A percentile compares a stretch with the other conserved stretches of the same genome.
These are phyloP conservation scores for Gloeopeniophorella convolvens DNA, from an alignment of 768 basidiomycete genomes.

Conservation along the genomic window DNA sequence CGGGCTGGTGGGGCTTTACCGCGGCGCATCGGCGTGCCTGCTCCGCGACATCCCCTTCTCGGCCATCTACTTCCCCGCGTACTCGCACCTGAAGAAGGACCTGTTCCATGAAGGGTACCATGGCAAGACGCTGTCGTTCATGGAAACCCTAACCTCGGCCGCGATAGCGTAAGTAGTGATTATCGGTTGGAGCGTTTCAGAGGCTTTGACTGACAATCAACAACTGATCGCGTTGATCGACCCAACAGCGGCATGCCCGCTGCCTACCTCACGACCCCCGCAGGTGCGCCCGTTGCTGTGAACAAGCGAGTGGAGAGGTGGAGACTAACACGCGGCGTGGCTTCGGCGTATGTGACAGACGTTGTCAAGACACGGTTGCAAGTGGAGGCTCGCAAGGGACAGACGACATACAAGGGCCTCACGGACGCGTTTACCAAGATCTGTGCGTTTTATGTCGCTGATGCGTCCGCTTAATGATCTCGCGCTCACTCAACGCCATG, in stretches of 20 bases:
- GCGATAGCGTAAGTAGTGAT: conserved; percentile 62
- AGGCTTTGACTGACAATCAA: conserved; percentile 6
- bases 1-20: conserved; percentile 89
- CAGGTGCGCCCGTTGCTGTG: conserved; percentile 42
- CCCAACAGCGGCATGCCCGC: conserved; percentile 92
- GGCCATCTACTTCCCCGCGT: conserved; percentile 85
- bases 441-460: conserved; percentile 43
- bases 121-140: conserved; percentile 85
- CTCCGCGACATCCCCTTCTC: conserved; percentile 97
- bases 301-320: background rate
- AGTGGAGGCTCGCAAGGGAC: conserved; percentile 85
- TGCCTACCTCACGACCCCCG: conserved; percentile 88
- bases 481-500: background rate
- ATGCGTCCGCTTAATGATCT: background rate
- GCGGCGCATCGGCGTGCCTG: conserved; percentile 87
- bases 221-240: conserved; percentile 14
- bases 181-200: background rate
- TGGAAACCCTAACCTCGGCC: conserved; percentile 81
- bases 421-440: conserved; percentile 88
- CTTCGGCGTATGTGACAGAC: conserved; percentile 41
- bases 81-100: conserved; percentile 88
- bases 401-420: conserved; percentile 88
- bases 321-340: conserved; percentile 16
- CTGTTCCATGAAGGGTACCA: conserved; percentile 94
- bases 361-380: conserved; percentile 97